Evolutionary conservation across 2,329 filamentous ascomycete species (phyloP).

Genomic region (Madurella mycetomatis): DNA sequence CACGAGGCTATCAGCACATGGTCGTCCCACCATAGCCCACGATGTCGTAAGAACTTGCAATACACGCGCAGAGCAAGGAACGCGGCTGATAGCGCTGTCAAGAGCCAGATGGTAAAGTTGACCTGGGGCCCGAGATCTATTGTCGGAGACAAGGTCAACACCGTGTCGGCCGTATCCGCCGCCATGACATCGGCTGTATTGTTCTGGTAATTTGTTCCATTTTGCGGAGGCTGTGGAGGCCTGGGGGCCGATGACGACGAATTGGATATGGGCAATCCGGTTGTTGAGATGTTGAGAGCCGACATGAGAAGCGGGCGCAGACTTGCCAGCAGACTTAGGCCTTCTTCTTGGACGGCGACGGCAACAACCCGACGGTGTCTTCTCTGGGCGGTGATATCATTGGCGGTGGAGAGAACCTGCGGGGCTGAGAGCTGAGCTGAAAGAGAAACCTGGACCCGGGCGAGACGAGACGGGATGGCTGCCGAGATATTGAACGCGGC

Average conservation of each 20-base stretch:
- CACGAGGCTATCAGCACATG: conserved; percentile 25
- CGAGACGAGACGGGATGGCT: conserved; percentile 5
- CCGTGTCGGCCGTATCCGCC: not conserved
- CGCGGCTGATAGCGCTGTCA: conserved; percentile 16
- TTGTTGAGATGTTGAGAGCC: conserved; percentile 1
- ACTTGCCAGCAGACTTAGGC: conserved; percentile 4
- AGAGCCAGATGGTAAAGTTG: conserved; percentile 21
- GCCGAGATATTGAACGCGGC: conserved; percentile 15
- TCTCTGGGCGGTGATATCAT: conserved; percentile 3
- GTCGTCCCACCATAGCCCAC: conserved; percentile 30
- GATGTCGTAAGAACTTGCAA: conserved; percentile 27
- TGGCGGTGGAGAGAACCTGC: not conserved
- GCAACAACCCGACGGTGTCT: conserved; percentile 2
- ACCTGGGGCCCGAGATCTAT: conserved; percentile 21
- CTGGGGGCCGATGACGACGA: not conserved
- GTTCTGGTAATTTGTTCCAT: not conserved
- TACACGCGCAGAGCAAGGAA: conserved; percentile 28
- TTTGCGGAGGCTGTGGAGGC: not conserved
- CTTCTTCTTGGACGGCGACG: conserved; percentile 5
- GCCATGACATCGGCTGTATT: not conserved
- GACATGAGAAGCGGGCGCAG: conserved; percentile 7
- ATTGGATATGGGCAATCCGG: not conserved
- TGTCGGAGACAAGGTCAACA: not conserved
- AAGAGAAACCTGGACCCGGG: not conserved
- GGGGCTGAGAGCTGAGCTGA: not conserved